Conservation (phyloP, 148 eudicot genomes). For the Diospyros lotus region DNA sequence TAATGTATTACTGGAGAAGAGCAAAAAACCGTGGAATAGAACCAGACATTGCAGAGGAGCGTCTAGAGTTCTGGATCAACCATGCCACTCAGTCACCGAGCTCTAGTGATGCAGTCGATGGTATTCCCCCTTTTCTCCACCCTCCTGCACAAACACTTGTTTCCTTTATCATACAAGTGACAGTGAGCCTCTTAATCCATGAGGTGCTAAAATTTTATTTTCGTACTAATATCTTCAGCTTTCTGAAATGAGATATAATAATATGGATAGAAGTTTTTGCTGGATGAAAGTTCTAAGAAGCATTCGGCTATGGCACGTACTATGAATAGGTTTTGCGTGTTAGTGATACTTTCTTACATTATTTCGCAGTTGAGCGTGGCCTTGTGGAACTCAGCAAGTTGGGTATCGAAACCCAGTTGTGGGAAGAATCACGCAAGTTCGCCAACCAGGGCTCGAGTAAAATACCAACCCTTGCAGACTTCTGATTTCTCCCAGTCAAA, state of each 20-base stretch:
- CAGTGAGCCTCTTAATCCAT: neutral
- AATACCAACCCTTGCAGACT: slow-evolving; percentile 37
- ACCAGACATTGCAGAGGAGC: slow-evolving; percentile 70
- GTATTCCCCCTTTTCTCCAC: slow-evolving; percentile 31
- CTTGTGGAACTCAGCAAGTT: slow-evolving; percentile 76
- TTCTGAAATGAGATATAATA: neutral
- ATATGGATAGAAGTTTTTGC: neutral
- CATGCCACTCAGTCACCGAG: slow-evolving; percentile 35
- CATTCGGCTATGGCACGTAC: neutral
- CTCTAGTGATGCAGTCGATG: slow-evolving; percentile 82
- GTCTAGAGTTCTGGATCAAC: slow-evolving; percentile 58
- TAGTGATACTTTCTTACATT: slow-evolving; percentile 2
- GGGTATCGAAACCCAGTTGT: slow-evolving; percentile 67
- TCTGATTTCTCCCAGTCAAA: neutral
- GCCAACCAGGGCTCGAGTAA: slow-evolving; percentile 26
- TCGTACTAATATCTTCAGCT: neutral
- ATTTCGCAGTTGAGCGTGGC: slow-evolving; percentile 64
- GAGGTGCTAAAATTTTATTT: neutral
- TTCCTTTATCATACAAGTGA: neutral
- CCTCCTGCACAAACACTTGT: neutral
- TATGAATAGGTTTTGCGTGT: neutral
- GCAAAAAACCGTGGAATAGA: slow-evolving; percentile 67
- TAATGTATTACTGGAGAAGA: slow-evolving; percentile 81
- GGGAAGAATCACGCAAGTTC: slow-evolving; percentile 66
- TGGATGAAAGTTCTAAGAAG: neutral